Evolutionary conservation across 495 filamentous ascomycete genomes (phyloP), one percentile per base, ranked within the genome.

Genomic region (Penicillium pancosmium): DNA sequence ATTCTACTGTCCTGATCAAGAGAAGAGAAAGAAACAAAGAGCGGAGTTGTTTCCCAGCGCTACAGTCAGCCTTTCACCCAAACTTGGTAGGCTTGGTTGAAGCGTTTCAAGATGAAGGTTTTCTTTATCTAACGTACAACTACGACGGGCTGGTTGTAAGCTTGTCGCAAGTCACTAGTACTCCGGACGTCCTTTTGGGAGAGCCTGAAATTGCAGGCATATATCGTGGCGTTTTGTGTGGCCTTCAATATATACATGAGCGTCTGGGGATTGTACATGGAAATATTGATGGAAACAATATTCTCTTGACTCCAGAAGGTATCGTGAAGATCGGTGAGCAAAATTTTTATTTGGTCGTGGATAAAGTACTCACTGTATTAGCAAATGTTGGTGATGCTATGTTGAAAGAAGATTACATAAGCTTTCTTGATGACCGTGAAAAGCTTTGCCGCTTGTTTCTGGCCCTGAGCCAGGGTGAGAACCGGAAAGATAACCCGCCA

Each of bases 1-100:
- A 52, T 16, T 57, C 36, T 27, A 46, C 49, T 47, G 36, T 52
- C n/a, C 18, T 57, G 6, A 52, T 57, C 7, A 57, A 57, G 50
- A 57, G 12, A 47, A 52, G 13, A 46, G 15, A 41, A 15, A 21
- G 38, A 13, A n/a, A 46, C 0, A 33, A 52, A 46, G 18, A 43
- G 18, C 48, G 5, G 34, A 23, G 19, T 46, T 19, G 21, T 33
- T 52, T 57, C 25, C 41, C 36, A 7, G 48, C 25, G 18, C 55
- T 57, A 12, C 23, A 57, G 50, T 31, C 5, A 43, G 36, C 23
- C 10, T 46, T 46, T 23, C 23, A 57, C 34, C 19, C 25, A 23
- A 57, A 57, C 31, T 12, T 57, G 15, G 49, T 57, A 1, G 48
- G 49, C 38, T 44, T 57, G 2, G 23, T 57, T 27, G 55, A 57